Percentiles rank a stretch among this genome's conserved stretches.
Conservation (phyloP, 805 yeast genomes). For the Spathaspora gorwiae region DNA sequence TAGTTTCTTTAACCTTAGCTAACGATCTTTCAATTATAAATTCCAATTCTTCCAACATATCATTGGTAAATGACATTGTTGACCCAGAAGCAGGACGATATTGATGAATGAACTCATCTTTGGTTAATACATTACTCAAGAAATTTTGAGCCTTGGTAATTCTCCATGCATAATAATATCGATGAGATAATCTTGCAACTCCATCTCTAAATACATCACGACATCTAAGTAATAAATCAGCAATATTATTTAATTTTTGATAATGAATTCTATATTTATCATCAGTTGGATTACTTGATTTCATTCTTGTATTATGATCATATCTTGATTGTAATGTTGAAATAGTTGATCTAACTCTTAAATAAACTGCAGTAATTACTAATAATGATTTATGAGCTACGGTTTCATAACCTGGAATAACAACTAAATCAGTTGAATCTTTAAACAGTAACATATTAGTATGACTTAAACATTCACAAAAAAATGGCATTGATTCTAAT, state of each 20-base stretch:
- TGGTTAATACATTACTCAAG: conserved; percentile 30
- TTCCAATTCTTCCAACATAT: conserved; percentile 18
- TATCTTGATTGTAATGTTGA: conserved; percentile 8
- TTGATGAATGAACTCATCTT: conserved; percentile 17
- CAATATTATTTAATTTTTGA: conserved; percentile 6
- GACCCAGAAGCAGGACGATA: conserved; percentile 4
- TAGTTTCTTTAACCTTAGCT: conserved; percentile 9
- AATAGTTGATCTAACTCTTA: conserved; percentile 15
- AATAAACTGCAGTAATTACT: conserved; percentile 17
- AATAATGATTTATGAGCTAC: conserved; percentile 27
- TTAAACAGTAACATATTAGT: conserved; percentile 33
- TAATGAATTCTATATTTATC: conserved; percentile 6
- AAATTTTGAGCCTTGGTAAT: conserved; percentile 53
- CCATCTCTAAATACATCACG: conserved; percentile 13
- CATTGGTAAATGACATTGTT: conserved; percentile 7
- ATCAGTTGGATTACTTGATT: conserved; percentile 3
- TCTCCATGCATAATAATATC: conserved; percentile 67
- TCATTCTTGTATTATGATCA: conserved; percentile 4
- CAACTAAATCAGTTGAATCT: conserved; percentile 32
- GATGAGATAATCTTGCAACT: conserved; percentile 42
- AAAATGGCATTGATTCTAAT: conserved; percentile 29
- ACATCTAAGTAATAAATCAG: conserved; percentile 9
- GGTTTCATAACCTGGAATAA: conserved; percentile 37
- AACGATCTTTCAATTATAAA: conserved; percentile 19
- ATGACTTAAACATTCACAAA: conserved; percentile 26